Percentiles rank a stretch among this genome's conserved stretches.
Evolutionary conservation across 2,329 filamentous ascomycete genomes (phyloP).

Genomic region (Simplicillium aogashimaense): DNA sequence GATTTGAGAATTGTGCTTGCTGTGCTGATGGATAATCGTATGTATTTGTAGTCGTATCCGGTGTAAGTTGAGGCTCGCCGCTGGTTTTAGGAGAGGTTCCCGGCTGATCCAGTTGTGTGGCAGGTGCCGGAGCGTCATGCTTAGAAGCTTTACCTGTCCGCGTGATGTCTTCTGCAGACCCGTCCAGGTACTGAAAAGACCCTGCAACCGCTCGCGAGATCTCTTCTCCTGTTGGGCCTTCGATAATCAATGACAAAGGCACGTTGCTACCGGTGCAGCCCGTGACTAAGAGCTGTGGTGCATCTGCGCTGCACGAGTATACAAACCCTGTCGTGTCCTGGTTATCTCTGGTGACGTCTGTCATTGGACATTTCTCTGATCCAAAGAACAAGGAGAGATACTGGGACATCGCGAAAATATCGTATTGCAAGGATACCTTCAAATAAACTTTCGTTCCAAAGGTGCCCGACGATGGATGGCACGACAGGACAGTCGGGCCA

Average conservation of each 20-base stretch:
- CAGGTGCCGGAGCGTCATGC: slow-evolving; percentile 26
- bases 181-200: slow-evolving; percentile 39
- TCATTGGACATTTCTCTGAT: slow-evolving; percentile 53
- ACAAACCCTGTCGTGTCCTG: slow-evolving; percentile 52
- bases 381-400: slow-evolving; percentile 67
- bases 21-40: slow-evolving; percentile 35
- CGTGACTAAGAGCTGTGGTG: slow-evolving; percentile 50
- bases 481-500: slow-evolving; percentile 54
- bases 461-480: slow-evolving; percentile 57
- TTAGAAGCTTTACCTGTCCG: slow-evolving; percentile 23
- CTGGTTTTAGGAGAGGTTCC: slow-evolving; percentile 27
- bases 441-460: slow-evolving; percentile 63
- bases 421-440: slow-evolving; percentile 65
- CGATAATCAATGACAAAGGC: slow-evolving; percentile 43
- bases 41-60: slow-evolving; percentile 30
- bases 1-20: slow-evolving; percentile 25
- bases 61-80: slow-evolving; percentile 23
- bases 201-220: slow-evolving; percentile 37
- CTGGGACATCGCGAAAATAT: slow-evolving; percentile 51
- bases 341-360: slow-evolving; percentile 51
- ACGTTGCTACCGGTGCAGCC: slow-evolving; percentile 38
- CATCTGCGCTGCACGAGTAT: slow-evolving; percentile 64
- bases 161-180: slow-evolving; percentile 35
- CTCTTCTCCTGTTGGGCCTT: slow-evolving; percentile 41
- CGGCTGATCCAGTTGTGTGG: slow-evolving; percentile 25